These are phyloP conservation scores for Citrullus amarus DNA, from an alignment of 306 rosid genomes.

Conservation along the genomic window DNA sequence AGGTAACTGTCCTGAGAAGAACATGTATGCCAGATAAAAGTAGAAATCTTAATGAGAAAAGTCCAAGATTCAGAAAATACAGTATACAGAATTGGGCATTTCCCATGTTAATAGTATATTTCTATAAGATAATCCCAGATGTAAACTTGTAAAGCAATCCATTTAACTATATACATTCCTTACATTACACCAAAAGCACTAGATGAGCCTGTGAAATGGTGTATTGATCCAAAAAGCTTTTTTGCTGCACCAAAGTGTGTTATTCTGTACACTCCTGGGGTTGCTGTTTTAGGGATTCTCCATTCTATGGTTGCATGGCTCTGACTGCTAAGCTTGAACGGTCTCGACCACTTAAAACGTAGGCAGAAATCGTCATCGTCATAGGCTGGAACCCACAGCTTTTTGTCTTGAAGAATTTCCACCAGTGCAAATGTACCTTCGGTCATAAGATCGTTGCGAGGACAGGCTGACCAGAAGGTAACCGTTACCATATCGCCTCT, in stretches of 20 bases:
- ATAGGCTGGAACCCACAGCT: constrained; percentile 65
- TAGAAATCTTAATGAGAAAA: background rate
- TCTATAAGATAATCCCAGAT: background rate
- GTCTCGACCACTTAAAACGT: constrained; percentile 81
- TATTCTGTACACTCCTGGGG: constrained; percentile 63
- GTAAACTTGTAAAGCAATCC: background rate
- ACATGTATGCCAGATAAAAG: background rate
- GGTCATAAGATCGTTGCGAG: constrained; percentile 83
- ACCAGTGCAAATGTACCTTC: constrained; percentile 87
- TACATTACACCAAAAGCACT: constrained; percentile 63
- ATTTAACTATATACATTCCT: background rate
- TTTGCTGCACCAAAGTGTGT: constrained; percentile 83
- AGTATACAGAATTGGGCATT: background rate
- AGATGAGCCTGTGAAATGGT: constrained; percentile 74
- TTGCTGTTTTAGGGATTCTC: constrained; percentile 50
- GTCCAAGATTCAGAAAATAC: background rate
- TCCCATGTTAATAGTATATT: too few species aligned
- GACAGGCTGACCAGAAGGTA: constrained; percentile 83
- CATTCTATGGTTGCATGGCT: constrained; percentile 80
- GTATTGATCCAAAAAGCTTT: constrained; percentile 45
- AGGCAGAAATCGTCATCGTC: constrained; percentile 90
- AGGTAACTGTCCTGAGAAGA: background rate
- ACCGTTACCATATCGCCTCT: constrained; percentile 47
- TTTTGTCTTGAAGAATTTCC: constrained; percentile 47
- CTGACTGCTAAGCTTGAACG: constrained; percentile 39